Base-by-base conservation (phyloP, 1,139 yeast species). In the Blastobotrys persicus region DNA sequence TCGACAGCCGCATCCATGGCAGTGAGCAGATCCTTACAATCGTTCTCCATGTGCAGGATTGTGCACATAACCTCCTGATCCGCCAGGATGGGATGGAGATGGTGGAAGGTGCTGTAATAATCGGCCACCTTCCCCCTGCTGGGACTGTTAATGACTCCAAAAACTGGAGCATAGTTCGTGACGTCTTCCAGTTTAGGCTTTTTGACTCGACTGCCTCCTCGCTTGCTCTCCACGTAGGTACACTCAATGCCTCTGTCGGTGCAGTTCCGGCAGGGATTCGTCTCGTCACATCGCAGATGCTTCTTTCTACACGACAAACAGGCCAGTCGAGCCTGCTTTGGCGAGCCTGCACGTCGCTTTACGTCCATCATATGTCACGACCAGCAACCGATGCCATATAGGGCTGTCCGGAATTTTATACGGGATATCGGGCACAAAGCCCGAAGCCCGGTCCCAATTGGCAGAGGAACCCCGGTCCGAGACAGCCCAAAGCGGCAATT, bases 181-280 rank as follows among this genome's bases (percentile, higher is more conserved):
- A 17, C 13, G 28, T 23, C 19, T 37, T 37, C 41, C 3, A 19
- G 13, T 28, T 37, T 37, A 3, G 41, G 41, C 28, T 37, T 37
- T 23, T 37, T 37, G n/a, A 37, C 41, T 4, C 41, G 41, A 18
- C 41, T 37, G 23, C 41, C 41, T 16, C 41, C 41, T 3, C 41
- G 41, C 19, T 13, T 7, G 19, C 41, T 37, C 26, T 23, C 41
- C 4, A 37, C 19, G 19, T 17, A 37, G 6, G 19, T 23, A 37
- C 41, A 37, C n/a, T 37, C 41, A 19, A 37, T 37, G 28, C 41
- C 12, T 6, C 41, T 26, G 19, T 37, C 41, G 11, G 28, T 37
- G 28, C 41, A 37, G 41, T 37, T 37, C 41, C 19, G 17, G 14
- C 41, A 37, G n/a, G 41, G 41, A 37, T 19, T 37, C 13, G 28